Evolutionary conservation across 164 flowering plant species (phyloP).

Genomic region (Echeveria elegans): DNA sequence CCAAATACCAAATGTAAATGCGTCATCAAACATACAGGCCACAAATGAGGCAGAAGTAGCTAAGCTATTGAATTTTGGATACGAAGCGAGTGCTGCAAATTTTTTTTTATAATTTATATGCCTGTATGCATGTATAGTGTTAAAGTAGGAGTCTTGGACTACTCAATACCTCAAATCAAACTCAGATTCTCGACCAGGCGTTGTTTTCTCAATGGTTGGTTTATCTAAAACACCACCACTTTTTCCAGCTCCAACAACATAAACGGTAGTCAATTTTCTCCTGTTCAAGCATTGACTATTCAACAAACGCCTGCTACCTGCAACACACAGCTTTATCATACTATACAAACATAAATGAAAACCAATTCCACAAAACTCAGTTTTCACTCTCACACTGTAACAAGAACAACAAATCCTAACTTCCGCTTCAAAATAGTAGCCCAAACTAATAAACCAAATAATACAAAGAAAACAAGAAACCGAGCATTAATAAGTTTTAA

Average conservation of each 20-base stretch:
- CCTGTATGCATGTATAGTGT: too few species aligned
- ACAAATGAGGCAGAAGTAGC: not conserved
- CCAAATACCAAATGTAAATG: not conserved
- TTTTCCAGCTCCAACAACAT: constrained; percentile 28
- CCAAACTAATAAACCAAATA: too few species aligned
- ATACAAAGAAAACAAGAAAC: too few species aligned
- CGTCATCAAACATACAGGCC: not conserved
- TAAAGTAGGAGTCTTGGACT: too few species aligned
- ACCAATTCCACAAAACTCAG: too few species aligned
- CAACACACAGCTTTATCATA: not conserved
- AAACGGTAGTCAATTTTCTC: constrained; percentile 18
- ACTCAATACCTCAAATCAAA: constrained; percentile 28
- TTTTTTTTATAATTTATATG: too few species aligned
- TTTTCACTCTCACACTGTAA: not conserved
- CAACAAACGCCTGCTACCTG: constrained; percentile 20
- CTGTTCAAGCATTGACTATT: constrained; percentile 17
- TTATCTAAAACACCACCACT: constrained; percentile 33
- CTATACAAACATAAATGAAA: not conserved
- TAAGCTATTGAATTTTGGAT: not conserved
- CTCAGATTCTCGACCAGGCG: constrained; percentile 36
- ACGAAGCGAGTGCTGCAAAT: too few species aligned
- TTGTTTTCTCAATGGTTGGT: constrained; percentile 30
- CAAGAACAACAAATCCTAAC: not conserved
- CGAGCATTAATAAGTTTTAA: too few species aligned
- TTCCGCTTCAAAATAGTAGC: too few species aligned